Conservation (phyloP, 148 eudicot species). For the Arbutus unedo region DNA sequence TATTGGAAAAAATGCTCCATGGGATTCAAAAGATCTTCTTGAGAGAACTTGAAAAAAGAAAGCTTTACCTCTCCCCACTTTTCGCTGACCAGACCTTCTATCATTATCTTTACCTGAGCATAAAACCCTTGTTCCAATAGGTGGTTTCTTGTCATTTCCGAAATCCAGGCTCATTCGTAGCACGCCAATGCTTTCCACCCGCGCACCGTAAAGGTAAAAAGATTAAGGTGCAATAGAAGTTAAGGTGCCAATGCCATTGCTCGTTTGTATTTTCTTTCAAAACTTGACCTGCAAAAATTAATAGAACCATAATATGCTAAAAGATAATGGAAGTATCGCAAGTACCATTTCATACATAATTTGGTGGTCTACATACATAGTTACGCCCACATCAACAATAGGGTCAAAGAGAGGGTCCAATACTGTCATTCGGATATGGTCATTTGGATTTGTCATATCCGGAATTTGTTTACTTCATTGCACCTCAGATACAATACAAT, state of each 20-base stretch:
- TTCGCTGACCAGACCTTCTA: neutral
- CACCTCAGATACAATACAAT: too few relatives aligned
- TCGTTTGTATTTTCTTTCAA: neutral
- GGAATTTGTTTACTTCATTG: too few relatives aligned
- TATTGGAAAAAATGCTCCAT: neutral
- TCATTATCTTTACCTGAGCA: neutral
- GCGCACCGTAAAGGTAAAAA: neutral
- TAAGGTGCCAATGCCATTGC: neutral
- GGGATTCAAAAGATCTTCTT: neutral
- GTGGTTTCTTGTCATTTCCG: neutral
- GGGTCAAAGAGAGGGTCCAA: too few relatives aligned
- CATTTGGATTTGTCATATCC: too few relatives aligned
- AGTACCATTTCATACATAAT: neutral
- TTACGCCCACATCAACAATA: neutral
- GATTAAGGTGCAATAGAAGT: neutral
- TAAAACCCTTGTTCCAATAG: neutral
- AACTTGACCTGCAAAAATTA: slow-evolving; percentile 5
- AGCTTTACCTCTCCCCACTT: neutral
- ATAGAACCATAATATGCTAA: neutral
- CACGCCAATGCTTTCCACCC: neutral
- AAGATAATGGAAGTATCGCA: neutral
- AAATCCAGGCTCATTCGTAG: neutral
- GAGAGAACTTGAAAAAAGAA: slow-evolving; percentile 1
- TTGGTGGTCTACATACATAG: too few relatives aligned
- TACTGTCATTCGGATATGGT: too few relatives aligned